Evolutionary conservation across 495 filamentous ascomycete genomes (phyloP), one percentile per base, ranked within the genome.

Genomic region (Penicillium malachiteum): DNA sequence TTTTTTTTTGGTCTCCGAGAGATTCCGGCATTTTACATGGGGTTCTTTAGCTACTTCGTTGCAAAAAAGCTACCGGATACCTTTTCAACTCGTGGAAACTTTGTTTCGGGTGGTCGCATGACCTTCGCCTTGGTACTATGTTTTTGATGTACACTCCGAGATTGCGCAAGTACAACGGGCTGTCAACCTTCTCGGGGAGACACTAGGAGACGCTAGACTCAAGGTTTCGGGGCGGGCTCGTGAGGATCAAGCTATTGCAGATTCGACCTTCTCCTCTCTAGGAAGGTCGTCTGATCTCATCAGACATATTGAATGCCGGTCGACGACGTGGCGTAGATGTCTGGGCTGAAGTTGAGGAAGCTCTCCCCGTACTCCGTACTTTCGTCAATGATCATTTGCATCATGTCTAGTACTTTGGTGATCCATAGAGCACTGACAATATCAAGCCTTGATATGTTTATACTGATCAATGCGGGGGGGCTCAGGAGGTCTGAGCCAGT

Each of bases 291-390:
- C 48, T 60, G 53, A 53, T 48, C 10, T 33, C 37, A 38, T 21
- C 32, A 13, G 43, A 26, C 18, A 42, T 35, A 50, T 41, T 41
- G 34, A 43, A 48, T 35, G 13, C n/a, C 16, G 8, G 37, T 16
- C 42, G 44, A 38, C 31, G 16, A 16, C 12, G 54, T 57, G 58
- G 58, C 50, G 58, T 49, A 44, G 46, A 44, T 52, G 17, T 37
- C 50, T 35, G 39, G 51, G 58, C 54, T 54, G 50, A 57, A 7
- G 2, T 13, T 7, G 34, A 37, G 12, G 34, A 4, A 26, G 21
- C 21, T 26, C 21, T 26, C 21, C 21, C 21, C 21, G 21, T 26
- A 26, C 21, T 26, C 4, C 21, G n/a, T n/a, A n/a, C 21, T 1
- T 4, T 26, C 21, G 21, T 26, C 21, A 26, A 26, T 26, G 21